Evolutionary conservation across 1,139 yeast species (phyloP), one percentile per base, ranked within the genome.

Genomic region (Hanseniaspora gamundiae): DNA sequence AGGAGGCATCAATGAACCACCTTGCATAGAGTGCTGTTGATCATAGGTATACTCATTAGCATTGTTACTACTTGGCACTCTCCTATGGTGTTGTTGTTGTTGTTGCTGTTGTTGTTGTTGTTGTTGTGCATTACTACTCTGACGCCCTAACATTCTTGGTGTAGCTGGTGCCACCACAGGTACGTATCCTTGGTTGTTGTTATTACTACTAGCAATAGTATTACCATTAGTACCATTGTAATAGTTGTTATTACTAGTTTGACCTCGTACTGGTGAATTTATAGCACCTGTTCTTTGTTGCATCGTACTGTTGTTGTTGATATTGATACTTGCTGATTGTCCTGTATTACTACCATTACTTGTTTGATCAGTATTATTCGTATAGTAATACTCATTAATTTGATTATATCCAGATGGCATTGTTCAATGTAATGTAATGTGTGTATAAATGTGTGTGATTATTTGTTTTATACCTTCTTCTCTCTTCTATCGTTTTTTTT

Each of bases 111-210:
- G 42, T 46, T 35, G 29, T 28, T 40, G 35, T 30, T 35, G 14
- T 48, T 42, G 16, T 47, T 43, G 17, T 48, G 70, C 68, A 50
- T 70, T 68, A 11, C 71, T 57, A 39, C 55, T 54, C 16, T 55
- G 56, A 52, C 74, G 76, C 49, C 86, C 69, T 53, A 81, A 65
- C 91, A 81, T 81, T 53, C 88, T 66, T n/a, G 87, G 83, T 1
- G 88, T 80, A 2, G 88, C 88, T 2, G 86, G 87, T 1, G 72
- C 76, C 6, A 68, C 69, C 33, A 63, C 58, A 11, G 57, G 50
- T 2, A 58, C 14, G n/a, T 33, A 33, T 11, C 29, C 38, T 24
- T 44, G 40, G 53, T 46, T n/a, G 49, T 42, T 3, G 33, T 44
- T 6, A 52, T 40, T 17, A 22, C 4, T 30, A 13, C 22, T 16